These are phyloP conservation scores for Rhodotorula sp. DNA, from an alignment of 1,284 basidiomycete genomes.

Conservation along the genomic window DNA sequence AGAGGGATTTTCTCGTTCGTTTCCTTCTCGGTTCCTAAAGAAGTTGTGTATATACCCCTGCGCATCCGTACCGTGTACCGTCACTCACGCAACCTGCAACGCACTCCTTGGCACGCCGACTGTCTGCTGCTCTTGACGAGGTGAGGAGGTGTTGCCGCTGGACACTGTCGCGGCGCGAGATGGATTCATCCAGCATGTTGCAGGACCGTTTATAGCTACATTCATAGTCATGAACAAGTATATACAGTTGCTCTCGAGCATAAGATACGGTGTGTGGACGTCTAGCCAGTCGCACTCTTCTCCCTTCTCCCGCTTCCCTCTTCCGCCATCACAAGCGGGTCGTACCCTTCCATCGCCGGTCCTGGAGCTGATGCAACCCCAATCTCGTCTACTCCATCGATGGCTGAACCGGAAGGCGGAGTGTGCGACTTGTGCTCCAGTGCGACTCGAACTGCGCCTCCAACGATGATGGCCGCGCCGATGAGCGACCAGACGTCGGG, in stretches of 20 bases:
- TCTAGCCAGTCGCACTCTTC: background rate
- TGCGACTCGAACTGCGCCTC: slow-evolving; percentile 41
- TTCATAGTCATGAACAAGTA: background rate
- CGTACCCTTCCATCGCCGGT: background rate
- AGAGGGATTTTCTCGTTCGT: background rate
- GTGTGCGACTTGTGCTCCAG: slow-evolving; percentile 19
- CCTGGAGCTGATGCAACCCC: background rate
- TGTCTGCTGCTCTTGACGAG: too few relatives aligned
- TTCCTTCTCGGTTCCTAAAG: too few relatives aligned
- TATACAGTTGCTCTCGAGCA: background rate
- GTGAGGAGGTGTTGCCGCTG: too few relatives aligned
- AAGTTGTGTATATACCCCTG: too few relatives aligned
- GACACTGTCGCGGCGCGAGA: too few relatives aligned
- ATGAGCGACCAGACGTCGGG: slow-evolving; percentile 41
- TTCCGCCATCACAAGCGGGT: background rate
- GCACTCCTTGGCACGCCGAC: too few relatives aligned
- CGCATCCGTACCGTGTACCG: too few relatives aligned
- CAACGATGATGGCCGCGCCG: slow-evolving; percentile 43
- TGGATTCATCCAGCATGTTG: too few relatives aligned
- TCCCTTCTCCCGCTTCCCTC: background rate
- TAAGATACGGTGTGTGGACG: background rate
- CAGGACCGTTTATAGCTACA: background rate
- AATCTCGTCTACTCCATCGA: background rate
- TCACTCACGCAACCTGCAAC: too few relatives aligned
- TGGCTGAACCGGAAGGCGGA: background rate